A percentile compares a stretch with the other conserved stretches of the same genome.
phyloP scores from a whole-genome alignment of 345 rosid genomes.

The Brassica incana region DNA sequence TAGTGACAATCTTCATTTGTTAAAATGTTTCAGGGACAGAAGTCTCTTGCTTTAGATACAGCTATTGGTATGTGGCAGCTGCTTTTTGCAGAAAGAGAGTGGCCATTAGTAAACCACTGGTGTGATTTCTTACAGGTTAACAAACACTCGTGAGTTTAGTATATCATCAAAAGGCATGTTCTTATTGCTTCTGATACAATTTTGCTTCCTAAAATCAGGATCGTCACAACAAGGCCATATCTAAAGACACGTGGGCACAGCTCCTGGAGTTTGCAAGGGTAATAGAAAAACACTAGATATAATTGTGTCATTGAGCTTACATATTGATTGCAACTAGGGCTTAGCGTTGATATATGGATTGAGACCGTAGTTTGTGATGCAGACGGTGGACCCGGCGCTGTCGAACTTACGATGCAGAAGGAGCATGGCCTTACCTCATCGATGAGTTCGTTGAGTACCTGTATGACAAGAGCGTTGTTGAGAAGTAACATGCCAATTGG shows the following conservation, averaged over 20 bases:
- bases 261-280: conserved; percentile 89
- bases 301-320: not conserved
- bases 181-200: conserved; percentile 21
- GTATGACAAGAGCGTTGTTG: conserved; percentile 59
- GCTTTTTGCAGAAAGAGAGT: conserved; percentile 89
- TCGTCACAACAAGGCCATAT: conserved; percentile 93
- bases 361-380: conserved; percentile 28
- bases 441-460: conserved; percentile 97
- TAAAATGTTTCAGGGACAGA: conserved; percentile 75
- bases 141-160: conserved; percentile 5
- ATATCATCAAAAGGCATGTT: conserved; percentile 1
- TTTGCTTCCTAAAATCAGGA: conserved; percentile 54
- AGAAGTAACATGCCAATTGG: conserved; percentile 33
- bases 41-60: conserved; percentile 95
- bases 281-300: conserved; percentile 33
- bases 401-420: conserved; percentile 89
- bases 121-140: conserved; percentile 93
- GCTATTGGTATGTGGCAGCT: conserved; percentile 99
- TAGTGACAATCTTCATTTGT: conserved; percentile 1
- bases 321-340: conserved; percentile 17
- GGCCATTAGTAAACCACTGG: conserved; percentile 95
- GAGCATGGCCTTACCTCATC: conserved; percentile 97
- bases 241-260: conserved; percentile 97
- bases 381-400: conserved; percentile 66
- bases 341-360: conserved; percentile 14